Conservation (phyloP, 805 yeast genomes). For the Ogataea parapolymorpha region DNA sequence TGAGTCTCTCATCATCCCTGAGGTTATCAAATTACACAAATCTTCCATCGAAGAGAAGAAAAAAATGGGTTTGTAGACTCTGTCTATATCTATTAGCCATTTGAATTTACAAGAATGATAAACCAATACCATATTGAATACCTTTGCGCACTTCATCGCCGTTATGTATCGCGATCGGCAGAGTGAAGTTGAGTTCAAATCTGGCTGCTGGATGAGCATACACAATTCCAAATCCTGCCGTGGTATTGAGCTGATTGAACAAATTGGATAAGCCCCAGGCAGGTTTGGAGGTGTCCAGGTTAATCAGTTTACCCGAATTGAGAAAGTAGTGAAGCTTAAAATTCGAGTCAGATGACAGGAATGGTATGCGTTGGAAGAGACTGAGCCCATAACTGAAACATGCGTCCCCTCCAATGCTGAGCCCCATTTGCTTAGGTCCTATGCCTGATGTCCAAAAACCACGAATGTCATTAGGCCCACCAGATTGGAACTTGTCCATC, state of each 20-base stretch:
- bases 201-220: slow-evolving; percentile 58
- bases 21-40: slow-evolving; percentile 60
- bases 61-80: slow-evolving; percentile 23
- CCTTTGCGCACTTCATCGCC: slow-evolving; percentile 50
- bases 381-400: slow-evolving; percentile 47
- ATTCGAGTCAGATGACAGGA: slow-evolving; percentile 38
- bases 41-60: slow-evolving; percentile 49
- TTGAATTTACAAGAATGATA: slow-evolving; percentile 45
- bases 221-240: slow-evolving; percentile 48
- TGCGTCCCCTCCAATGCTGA: slow-evolving; percentile 52
- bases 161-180: slow-evolving; percentile 45
- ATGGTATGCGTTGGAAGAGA: slow-evolving; percentile 42
- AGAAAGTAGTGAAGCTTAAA: slow-evolving; percentile 48
- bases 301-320: slow-evolving; percentile 46
- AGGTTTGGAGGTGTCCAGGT: slow-evolving; percentile 18
- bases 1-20: slow-evolving; percentile 79
- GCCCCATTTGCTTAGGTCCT: slow-evolving; percentile 51
- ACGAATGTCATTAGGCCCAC: slow-evolving; percentile 60
- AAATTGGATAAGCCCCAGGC: slow-evolving; percentile 5
- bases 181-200: slow-evolving; percentile 53
- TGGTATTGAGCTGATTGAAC: slow-evolving; percentile 31
- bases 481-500: slow-evolving; percentile 51
- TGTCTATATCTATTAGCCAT: background rate
- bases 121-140: slow-evolving; percentile 56
- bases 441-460: slow-evolving; percentile 50